A percentile compares a stretch with the other conserved stretches of the same genome.
phyloP scores from a whole-genome alignment of 2,329 filamentous ascomycete genomes.

The Cladophialophora exuberans region DNA sequence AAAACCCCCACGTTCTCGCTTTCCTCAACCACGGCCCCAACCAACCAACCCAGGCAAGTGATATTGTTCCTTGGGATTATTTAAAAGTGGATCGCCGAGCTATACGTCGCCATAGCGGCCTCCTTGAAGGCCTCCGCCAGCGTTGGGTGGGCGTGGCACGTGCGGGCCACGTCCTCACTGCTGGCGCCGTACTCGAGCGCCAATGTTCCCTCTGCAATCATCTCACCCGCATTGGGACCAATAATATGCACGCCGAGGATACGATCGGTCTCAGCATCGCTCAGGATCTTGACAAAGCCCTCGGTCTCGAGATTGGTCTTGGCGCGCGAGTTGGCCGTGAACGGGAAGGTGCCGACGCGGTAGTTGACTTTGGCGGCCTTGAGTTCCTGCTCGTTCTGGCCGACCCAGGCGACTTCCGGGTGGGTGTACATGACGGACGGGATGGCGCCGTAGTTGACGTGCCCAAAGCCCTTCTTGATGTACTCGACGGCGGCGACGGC shows the following conservation, averaged over 20 bases:
- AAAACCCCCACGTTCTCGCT: neutral
- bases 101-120: conserved; percentile 96
- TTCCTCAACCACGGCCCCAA: no score
- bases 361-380: conserved; percentile 90
- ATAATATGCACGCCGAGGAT: conserved; percentile 96
- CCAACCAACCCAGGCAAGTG: no score
- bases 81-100: conserved; percentile 95
- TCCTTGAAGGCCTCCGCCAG: conserved; percentile 99
- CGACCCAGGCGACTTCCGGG: conserved; percentile 98
- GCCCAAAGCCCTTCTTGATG: conserved; percentile 96
- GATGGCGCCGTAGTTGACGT: conserved; percentile 98
- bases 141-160: conserved; percentile 95
- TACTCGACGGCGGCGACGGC: conserved; percentile 93
- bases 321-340: conserved; percentile 95
- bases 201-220: conserved; percentile 97
- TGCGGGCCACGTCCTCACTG: conserved; percentile 91
- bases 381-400: conserved; percentile 94
- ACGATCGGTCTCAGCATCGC: conserved; percentile 94
- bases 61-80: neutral
- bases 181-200: conserved; percentile 96
- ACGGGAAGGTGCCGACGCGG: conserved; percentile 92
- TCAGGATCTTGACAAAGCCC: conserved; percentile 94
- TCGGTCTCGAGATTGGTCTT: conserved; percentile 99
- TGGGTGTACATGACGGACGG: conserved; percentile 99
- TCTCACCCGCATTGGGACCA: conserved; percentile 93